Evolutionary conservation across 768 basidiomycete genomes (phyloP).

Genomic region (Terana coerulea): DNA sequence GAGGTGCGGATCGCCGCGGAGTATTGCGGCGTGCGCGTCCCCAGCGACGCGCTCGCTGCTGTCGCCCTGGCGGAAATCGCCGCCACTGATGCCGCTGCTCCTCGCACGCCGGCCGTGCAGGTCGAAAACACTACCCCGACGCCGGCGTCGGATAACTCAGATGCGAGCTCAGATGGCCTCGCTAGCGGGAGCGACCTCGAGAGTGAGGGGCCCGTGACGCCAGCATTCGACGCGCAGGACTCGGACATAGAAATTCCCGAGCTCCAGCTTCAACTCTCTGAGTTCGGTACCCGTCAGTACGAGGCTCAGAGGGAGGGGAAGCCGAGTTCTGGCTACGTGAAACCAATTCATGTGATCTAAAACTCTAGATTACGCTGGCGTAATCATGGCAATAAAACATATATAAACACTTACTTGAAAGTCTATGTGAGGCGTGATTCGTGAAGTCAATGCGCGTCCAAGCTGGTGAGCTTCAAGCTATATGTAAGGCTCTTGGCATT

Average conservation of each 20-base stretch:
- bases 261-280: neutral
- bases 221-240: neutral
- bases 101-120: neutral
- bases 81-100: neutral
- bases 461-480: too few species aligned
- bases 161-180: neutral
- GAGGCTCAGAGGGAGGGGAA: too few species aligned
- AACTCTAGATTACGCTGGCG: too few species aligned
- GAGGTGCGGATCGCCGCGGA: constrained; percentile 3
- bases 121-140: neutral
- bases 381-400: too few species aligned
- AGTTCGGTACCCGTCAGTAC: neutral
- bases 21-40: constrained; percentile 3
- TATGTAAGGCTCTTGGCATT: too few species aligned
- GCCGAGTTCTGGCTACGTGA: too few species aligned
- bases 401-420: too few species aligned
- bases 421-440: too few species aligned
- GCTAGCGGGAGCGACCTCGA: neutral
- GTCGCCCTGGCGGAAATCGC: neutral
- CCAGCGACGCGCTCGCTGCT: neutral
- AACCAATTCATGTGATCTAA: too few species aligned
- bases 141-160: too few species aligned
- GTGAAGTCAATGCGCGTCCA: too few species aligned
- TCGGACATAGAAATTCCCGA: constrained; percentile 1
- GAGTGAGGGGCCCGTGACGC: constrained; percentile 9